phyloP scores from a whole-genome alignment of 2,329 filamentous ascomycete species.

The Biscogniauxia mediterranea region DNA sequence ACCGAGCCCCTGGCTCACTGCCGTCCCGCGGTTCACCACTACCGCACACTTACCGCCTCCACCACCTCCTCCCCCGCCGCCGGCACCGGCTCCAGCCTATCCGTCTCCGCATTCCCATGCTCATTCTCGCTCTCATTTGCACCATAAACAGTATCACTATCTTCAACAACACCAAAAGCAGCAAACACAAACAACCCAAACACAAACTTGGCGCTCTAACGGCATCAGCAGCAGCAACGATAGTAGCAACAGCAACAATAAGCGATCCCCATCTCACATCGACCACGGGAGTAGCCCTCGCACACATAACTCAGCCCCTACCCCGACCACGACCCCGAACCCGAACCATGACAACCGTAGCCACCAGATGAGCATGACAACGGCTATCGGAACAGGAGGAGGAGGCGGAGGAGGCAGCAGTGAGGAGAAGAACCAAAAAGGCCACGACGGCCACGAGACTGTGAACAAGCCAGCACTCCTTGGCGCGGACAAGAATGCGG shows the following conservation, averaged over 20 bases:
- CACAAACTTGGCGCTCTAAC: neutral
- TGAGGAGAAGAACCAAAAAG: constrained; percentile 13
- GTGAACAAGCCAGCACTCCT: neutral
- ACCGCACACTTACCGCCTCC: constrained; percentile 16
- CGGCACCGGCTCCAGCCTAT: constrained; percentile 14
- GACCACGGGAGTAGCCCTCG: constrained; percentile 17
- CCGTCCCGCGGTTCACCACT: constrained; percentile 40
- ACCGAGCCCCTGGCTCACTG: constrained; percentile 44
- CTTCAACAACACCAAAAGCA: constrained; percentile 12
- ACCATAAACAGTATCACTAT: constrained; percentile 3
- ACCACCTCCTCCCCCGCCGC: constrained; percentile 18
- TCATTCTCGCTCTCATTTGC: constrained; percentile 1
- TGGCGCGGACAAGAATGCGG: constrained; percentile 45
- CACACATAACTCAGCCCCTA: neutral
- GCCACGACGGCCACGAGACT: constrained; percentile 11
- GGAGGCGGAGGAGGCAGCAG: neutral
- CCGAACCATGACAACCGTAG: neutral
- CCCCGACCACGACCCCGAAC: neutral
- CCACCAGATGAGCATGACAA: neutral
- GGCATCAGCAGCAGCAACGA: constrained; percentile 2
- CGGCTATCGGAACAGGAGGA: too few relatives aligned
- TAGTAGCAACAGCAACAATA: constrained; percentile 16
- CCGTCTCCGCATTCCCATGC: constrained; percentile 3
- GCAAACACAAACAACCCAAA: neutral
- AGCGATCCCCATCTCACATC: constrained; percentile 29